Evolutionary conservation across 2,329 filamentous ascomycete species (phyloP).

Genomic region (Cordyceps fumosorosea): DNA sequence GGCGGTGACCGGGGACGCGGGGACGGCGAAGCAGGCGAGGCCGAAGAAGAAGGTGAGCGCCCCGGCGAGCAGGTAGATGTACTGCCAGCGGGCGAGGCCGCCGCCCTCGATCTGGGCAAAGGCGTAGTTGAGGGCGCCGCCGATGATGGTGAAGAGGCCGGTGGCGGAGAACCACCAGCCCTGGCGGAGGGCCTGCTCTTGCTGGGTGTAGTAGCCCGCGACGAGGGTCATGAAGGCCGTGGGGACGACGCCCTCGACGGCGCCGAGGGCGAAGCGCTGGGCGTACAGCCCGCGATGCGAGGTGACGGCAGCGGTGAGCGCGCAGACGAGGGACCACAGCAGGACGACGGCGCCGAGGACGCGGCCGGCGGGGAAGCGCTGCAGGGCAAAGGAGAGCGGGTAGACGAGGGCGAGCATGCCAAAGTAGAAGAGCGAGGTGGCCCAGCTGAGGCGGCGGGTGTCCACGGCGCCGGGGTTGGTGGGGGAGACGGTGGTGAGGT

Average conservation of each 20-base stretch:
- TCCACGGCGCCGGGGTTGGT: constrained; percentile 39
- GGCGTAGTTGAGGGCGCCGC: constrained; percentile 58
- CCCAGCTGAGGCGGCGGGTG: constrained; percentile 66
- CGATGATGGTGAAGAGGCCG: constrained; percentile 56
- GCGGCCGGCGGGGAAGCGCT: constrained; percentile 59
- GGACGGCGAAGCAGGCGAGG: constrained; percentile 56
- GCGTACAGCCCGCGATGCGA: constrained; percentile 57
- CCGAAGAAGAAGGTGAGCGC: constrained; percentile 59
- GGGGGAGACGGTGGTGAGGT: constrained; percentile 44
- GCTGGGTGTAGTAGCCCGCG: constrained; percentile 56
- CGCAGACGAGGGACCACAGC: constrained; percentile 61
- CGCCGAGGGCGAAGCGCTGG: constrained; percentile 58
- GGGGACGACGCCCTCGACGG: constrained; percentile 59
- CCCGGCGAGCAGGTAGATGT: constrained; percentile 62
- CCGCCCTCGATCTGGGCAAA: constrained; percentile 56
- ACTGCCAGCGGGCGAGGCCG: constrained; percentile 57
- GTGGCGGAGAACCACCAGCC: constrained; percentile 60
- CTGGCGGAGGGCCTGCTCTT: constrained; percentile 58
- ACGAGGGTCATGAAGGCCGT: constrained; percentile 62
- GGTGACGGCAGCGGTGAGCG: constrained; percentile 61
- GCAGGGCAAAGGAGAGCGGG: constrained; percentile 64
- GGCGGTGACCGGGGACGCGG: constrained; percentile 40
- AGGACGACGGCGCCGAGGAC: constrained; percentile 58
- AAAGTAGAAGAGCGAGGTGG: constrained; percentile 74
- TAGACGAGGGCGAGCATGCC: constrained; percentile 70